A percentile compares a stretch with the other conserved stretches of the same genome.
These are phyloP conservation scores for Davidsoniella eucalypti DNA, from an alignment of 2,329 filamentous ascomycete genomes.

Conservation along the genomic window DNA sequence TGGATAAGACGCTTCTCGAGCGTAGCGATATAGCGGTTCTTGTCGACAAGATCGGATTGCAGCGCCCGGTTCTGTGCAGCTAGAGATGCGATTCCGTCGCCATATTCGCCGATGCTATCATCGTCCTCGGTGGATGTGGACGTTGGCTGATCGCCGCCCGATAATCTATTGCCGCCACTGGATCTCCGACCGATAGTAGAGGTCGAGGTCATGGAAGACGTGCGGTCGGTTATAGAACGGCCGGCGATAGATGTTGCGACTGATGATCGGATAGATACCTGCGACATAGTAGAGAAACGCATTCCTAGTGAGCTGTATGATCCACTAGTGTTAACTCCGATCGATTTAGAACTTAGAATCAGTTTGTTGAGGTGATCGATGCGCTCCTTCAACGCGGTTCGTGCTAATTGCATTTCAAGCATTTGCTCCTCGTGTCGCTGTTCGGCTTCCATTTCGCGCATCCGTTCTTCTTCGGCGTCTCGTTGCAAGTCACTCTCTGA, in stretches of 20 bases:
- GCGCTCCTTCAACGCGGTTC: conserved; percentile 88
- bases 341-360: conserved; percentile 89
- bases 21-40: conserved; percentile 90
- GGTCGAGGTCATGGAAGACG: conserved; percentile 49
- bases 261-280: conserved; percentile 48
- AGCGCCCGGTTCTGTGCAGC: conserved; percentile 78
- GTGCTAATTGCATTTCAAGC: conserved; percentile 92
- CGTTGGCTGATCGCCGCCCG: conserved; percentile 21
- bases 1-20: conserved; percentile 85
- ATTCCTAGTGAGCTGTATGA: conserved; percentile 52
- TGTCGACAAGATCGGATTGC: conserved; percentile 88
- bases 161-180: conserved; percentile 25
- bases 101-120: conserved; percentile 63
- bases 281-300: conserved; percentile 44
- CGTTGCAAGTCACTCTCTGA: conserved; percentile 36
- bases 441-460: conserved; percentile 61
- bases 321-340: conserved; percentile 71
- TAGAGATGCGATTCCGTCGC: conserved; percentile 69
- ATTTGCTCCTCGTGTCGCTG: conserved; percentile 91
- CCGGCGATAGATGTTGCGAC: conserved; percentile 44
- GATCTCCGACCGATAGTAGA: conserved; percentile 42
- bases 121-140: conserved; percentile 35
- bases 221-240: conserved; percentile 40
- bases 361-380: conserved; percentile 93
- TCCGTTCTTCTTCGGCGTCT: conserved; percentile 55